Evolutionary conservation across 192 early-diverging fungal species (phyloP).

Genomic region (Gryganskiella cystojenkinii): DNA sequence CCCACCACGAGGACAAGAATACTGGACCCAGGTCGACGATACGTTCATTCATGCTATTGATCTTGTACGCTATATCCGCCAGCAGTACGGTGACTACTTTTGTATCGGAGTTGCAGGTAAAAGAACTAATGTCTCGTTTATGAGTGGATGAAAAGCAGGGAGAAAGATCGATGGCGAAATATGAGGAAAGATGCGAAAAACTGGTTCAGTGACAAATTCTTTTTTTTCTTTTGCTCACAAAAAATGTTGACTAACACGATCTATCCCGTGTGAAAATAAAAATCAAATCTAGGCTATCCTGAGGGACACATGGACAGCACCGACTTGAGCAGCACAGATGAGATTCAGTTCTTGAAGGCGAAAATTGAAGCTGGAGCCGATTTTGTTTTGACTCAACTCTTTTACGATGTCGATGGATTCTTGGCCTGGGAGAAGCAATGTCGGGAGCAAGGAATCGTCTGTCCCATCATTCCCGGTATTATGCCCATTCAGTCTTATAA

Average conservation of each 20-base stretch:
- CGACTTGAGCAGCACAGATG: conserved; percentile 58
- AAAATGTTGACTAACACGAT: background rate
- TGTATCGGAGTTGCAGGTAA: conserved; percentile 87
- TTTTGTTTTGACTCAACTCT: conserved; percentile 87
- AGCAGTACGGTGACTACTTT: conserved; percentile 84
- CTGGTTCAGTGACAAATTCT: background rate
- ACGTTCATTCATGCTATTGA: conserved; percentile 84
- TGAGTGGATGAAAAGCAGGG: background rate
- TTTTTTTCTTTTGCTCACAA: background rate
- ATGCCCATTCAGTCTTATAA: conserved; percentile 89
- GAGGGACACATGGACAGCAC: conserved; percentile 83
- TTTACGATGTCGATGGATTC: conserved; percentile 82
- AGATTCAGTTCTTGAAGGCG: conserved; percentile 73
- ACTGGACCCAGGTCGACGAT: conserved; percentile 78
- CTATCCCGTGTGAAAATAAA: background rate
- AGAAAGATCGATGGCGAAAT: conserved; percentile 22
- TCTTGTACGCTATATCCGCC: conserved; percentile 82
- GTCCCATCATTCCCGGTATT: conserved; percentile 85
- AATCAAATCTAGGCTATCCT: conserved; percentile 68
- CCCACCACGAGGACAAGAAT: conserved; percentile 81
- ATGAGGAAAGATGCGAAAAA: background rate
- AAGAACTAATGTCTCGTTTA: background rate
- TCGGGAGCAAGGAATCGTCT: conserved; percentile 57
- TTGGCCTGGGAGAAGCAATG: conserved; percentile 76
- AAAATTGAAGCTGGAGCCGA: conserved; percentile 87